phyloP scores from a whole-genome alignment of 176 grass and related monocot genomes.

The Echinochloa phyllopogon region DNA sequence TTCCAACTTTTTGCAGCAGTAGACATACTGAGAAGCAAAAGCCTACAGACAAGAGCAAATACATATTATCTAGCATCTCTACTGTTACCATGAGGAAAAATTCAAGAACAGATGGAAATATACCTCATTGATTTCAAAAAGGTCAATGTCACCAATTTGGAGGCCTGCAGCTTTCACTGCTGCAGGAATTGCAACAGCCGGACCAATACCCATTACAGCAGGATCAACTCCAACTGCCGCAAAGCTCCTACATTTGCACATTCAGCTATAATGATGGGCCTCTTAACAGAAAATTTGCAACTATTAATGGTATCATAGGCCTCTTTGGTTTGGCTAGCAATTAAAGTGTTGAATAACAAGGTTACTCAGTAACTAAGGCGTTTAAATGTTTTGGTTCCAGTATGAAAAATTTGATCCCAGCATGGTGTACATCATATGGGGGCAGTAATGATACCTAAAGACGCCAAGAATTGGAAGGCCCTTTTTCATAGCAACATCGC shows the following conservation, averaged over 20 bases:
- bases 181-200: constrained; percentile 93
- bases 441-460: constrained; percentile 53
- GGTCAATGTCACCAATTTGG: constrained; percentile 70
- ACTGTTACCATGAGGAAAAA: constrained; percentile 13
- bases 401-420: neutral
- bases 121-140: constrained; percentile 99
- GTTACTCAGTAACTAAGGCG: constrained; percentile 8
- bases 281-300: constrained; percentile 13
- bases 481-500: constrained; percentile 79
- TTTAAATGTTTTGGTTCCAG: neutral
- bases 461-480: constrained; percentile 80
- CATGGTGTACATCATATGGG: neutral
- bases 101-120: constrained; percentile 8
- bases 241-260: constrained; percentile 79
- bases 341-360: neutral
- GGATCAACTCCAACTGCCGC: constrained; percentile 94
- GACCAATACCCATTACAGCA: constrained; percentile 96
- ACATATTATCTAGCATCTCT: constrained; percentile 10
- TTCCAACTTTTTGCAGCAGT: constrained; percentile 86
- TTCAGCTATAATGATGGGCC: constrained; percentile 7
- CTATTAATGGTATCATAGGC: neutral
- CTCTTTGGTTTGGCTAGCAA: constrained; percentile 10
- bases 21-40: constrained; percentile 95
- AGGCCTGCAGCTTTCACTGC: constrained; percentile 90
- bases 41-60: constrained; percentile 53